These are phyloP conservation scores for Candida wancherniae DNA, from an alignment of 805 yeast species.

Conservation along the genomic window DNA sequence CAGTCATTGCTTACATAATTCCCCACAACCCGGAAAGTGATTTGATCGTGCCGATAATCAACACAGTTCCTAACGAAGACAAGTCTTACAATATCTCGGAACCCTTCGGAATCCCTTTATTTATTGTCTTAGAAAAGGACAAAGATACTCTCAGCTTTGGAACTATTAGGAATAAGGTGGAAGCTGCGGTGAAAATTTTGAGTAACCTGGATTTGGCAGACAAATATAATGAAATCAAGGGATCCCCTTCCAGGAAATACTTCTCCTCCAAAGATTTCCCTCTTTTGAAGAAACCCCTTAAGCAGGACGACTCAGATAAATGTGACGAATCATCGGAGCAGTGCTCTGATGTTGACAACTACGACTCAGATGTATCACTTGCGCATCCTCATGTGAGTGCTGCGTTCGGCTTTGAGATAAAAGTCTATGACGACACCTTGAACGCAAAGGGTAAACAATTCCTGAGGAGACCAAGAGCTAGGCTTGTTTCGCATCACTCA, in stretches of 20 bases:
- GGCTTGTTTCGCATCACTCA: background rate
- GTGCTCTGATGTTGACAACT: conserved; percentile 24
- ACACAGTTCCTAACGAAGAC: conserved; percentile 35
- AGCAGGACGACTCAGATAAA: too few relatives aligned
- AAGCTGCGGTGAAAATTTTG: conserved; percentile 28
- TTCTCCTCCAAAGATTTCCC: conserved; percentile 34
- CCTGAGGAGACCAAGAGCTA: conserved; percentile 1
- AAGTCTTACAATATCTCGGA: conserved; percentile 34
- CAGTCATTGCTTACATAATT: conserved; percentile 55
- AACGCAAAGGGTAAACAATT: background rate
- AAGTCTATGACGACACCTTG: conserved; percentile 27
- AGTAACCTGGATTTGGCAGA: conserved; percentile 20
- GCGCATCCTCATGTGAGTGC: conserved; percentile 51
- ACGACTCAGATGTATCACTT: conserved; percentile 45
- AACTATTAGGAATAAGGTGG: conserved; percentile 52
- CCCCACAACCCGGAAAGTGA: conserved; percentile 42
- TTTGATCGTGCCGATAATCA: conserved; percentile 56
- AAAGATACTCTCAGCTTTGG: conserved; percentile 54
- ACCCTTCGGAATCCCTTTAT: conserved; percentile 74
- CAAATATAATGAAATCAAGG: conserved; percentile 20
- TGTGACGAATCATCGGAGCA: too few relatives aligned
- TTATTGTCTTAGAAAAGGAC: conserved; percentile 50
- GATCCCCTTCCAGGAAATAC: conserved; percentile 10
- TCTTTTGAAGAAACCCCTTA: conserved; percentile 16
- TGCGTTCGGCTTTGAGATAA: conserved; percentile 45